Conservation (phyloP, 2,329 filamentous ascomycete species). For the Magnaporthales sp. region DNA sequence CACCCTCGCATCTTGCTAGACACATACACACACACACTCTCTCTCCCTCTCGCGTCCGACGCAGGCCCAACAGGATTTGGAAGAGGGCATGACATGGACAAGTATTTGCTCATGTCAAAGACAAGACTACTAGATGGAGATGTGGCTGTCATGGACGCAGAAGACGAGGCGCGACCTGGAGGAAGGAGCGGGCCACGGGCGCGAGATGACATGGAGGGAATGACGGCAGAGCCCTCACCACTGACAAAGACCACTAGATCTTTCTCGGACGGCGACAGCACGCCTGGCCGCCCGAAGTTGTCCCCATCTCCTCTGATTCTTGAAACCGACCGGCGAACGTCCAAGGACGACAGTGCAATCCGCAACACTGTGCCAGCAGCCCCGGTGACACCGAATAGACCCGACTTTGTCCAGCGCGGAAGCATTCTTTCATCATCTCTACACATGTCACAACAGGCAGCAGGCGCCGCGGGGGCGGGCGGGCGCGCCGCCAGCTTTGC, state of each 20-base stretch:
- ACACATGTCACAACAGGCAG: conserved; percentile 12
- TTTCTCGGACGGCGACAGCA: conserved; percentile 53
- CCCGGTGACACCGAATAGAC: conserved; percentile 59
- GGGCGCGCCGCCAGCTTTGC: conserved; percentile 7
- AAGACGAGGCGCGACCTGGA: conserved; percentile 1
- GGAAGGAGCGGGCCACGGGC: not conserved
- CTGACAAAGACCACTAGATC: conserved; percentile 46
- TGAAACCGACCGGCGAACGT: conserved; percentile 43
- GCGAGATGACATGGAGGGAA: not conserved
- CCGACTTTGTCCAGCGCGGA: conserved; percentile 52
- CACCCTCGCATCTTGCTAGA: not conserved
- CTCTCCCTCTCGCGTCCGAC: not conserved
- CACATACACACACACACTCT: too few species aligned
- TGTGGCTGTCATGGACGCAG: conserved; percentile 2
- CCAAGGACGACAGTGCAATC: conserved; percentile 59
- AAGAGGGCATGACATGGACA: conserved; percentile 5
- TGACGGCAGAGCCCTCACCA: conserved; percentile 25
- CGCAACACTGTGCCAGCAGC: conserved; percentile 22
- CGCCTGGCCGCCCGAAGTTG: conserved; percentile 34
- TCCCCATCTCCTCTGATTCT: conserved; percentile 51
- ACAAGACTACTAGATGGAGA: not conserved
- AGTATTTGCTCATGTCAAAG: not conserved
- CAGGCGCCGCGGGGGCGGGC: conserved; percentile 22
- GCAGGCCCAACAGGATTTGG: not conserved
- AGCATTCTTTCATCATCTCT: conserved; percentile 30